Evolutionary conservation across 176 grass and related monocot genomes (phyloP), one percentile per base, ranked within the genome.

Genomic region (Eleusine coracana): DNA sequence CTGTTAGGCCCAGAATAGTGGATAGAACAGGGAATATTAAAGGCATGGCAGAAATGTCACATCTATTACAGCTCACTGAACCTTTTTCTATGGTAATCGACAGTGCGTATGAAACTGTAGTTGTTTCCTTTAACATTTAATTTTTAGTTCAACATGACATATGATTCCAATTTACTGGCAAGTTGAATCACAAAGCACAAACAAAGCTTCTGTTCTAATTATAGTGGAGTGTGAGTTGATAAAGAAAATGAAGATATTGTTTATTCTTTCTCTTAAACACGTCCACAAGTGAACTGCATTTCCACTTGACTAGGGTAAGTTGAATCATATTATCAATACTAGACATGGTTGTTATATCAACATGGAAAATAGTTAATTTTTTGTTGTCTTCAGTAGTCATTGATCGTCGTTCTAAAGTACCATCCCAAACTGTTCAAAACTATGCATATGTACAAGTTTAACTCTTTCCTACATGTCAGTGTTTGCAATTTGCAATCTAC

Each of bases 121-220:
- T 52, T 17, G 4, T 40, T 39, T 40, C 31, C 29, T 68, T 76
- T 76, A 16, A 74, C 39, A 5, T 48, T n/a, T 82, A 45, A 45
- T 60, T 52, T 51, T 52, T 18, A 58, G 36, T 55, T 78, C 38
- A 51, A 56, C 18, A 15, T 73, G 67, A 56, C 52, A 56, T 70
- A 52, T 56, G 40, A 34, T 64, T 54, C 48, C 49, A 71, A 76
- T 72, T 82, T 72, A 29, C 71, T 17, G n/a, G 46, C 42, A 64
- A 68, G 27, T 77, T 28, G 59, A 58, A 8, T 21, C 31, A 34
- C 20, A 58, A 77, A 70, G 62, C 42, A 62, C 16, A 71, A 62
- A 40, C 70, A 70, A 64, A 82, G 9, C 21, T 15, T 70, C 28
- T 41, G 7, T 71, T 76, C 17, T 14, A 54, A 10, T 72, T 34